Base-by-base conservation (phyloP, 2,329 filamentous ascomycete genomes). In the Exophiala mesophila region DNA sequence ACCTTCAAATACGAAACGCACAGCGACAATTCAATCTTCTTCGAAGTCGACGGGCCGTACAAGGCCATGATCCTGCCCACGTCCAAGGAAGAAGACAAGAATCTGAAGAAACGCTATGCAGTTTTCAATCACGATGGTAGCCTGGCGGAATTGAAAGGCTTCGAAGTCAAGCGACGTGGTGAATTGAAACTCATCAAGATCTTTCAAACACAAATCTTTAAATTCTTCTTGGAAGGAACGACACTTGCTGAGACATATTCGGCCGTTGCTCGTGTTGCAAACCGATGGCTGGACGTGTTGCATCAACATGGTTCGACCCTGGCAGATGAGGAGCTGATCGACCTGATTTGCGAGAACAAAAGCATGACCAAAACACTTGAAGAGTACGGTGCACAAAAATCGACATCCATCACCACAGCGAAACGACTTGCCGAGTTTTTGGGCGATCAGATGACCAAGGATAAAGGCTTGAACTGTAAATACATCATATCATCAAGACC, bases 111-210 rank as follows among this genome's bases (percentile, higher is more conserved):
- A 69, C 82, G 92, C 59, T 98, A 98, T 62, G 92, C 94, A 29
- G 92, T 98, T 3, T 98, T 98, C 77, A 98, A 98, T 59, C 86
- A 97, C 49, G 92, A 98, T 57, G 92, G 94, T 28, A 94, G 83
- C 63, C 73, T 98, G 39, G 92, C 92, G 10, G 92, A 98, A 62
- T 65, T 98, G 59, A 98, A 98, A 61, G 92, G 92, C 4, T 98
- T 98, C 59, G 92, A 98, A 59, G 82, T 98, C 53, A 98, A 98
- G 72, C 83, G 92, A 62, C 79, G 92, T 77, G 92, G 92, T 72
- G 92, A 98, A 68, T 71, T 98, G 55, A 98, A 98, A 69, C 82
- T 98, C 55, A 98, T 98, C 77, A 98, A 98, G 68, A 98, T 97
- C 61, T 98, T 98, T 64, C 92, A 98, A 64, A 88, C 92, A 47